Base-by-base conservation (phyloP, 257 asterid species). In the Orobanche coerulescens region DNA sequence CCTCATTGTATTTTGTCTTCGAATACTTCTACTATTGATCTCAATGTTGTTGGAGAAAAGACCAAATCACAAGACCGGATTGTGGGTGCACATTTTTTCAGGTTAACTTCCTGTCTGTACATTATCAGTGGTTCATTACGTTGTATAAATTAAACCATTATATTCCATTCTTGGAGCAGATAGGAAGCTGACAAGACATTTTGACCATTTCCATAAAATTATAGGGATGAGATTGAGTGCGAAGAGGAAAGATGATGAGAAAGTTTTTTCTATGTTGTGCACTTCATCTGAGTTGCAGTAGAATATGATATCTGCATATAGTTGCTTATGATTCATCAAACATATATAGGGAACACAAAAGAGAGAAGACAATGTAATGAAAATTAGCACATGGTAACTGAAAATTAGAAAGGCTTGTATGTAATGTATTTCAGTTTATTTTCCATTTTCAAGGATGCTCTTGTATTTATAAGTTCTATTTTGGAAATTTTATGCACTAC, bases 51-150 rank as follows among this genome's bases (percentile, higher is more conserved):
- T 73, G 99, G 96, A 66, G 83, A 85, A 74, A 79, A 71, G 74
- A 89, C 79, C 52, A 79, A 71, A 70, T 87, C 99, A 65, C 94
- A 83, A 73, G 93, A 87, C 67, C 86, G 94, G 75, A 64, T 93
- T 37, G 73, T 93, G 72, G 99, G 99, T 62, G 99, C 99, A 39
- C 97, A 93, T 79, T 93, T 93, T 80, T 93, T 93, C 90, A 93
- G 99, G 99, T 93, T 65, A 34, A 49, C 59, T 34, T 64, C 24
- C 68, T 49, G 30, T 18, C 64, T 63, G 62, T 60, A 63, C 46
- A 49, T 2, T 1, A 30, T 47, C 52, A 20, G 37, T 16, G 12
- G 44, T 7, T 34, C 40, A 34, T 34, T 7, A 34, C 15, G 44
- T 39, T 39, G 15, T 39, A n/a, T 39, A 19, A 2, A 6, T 47